Conservation (phyloP, 140 eudicot genomes). For the Anethum foeniculum region DNA sequence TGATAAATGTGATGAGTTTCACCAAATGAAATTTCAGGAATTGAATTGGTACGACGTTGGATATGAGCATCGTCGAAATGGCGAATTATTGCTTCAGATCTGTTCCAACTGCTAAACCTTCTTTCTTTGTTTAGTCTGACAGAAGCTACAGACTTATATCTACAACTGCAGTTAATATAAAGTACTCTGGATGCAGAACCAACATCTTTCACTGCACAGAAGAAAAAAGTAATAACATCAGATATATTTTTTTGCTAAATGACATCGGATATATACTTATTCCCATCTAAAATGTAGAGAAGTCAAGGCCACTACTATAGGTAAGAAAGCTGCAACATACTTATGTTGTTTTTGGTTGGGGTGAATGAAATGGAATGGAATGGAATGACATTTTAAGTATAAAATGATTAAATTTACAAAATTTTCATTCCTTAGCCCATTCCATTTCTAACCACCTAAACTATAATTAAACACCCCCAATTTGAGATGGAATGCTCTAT, state of each 20-base stretch:
- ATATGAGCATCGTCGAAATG: neutral
- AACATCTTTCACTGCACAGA: conserved; percentile 16
- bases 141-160: conserved; percentile 6
- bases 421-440: no score
- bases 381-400: no score
- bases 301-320: neutral
- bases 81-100: neutral
- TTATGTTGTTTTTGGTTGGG: neutral
- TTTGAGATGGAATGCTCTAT: no score
- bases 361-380: no score
- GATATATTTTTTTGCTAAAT: neutral
- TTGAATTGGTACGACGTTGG: neutral
- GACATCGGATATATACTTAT: neutral
- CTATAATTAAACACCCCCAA: no score
- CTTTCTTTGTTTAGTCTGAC: neutral
- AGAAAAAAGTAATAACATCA: neutral
- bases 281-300: neutral
- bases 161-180: neutral
- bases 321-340: neutral
- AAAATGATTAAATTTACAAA: no score
- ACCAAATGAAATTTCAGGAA: conserved; percentile 1
- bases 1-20: conserved; percentile 34
- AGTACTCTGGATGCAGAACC: conserved; percentile 1
- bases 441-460: no score
- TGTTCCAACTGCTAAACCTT: conserved; percentile 4